Conservation (phyloP, 2,329 filamentous ascomycete species). For the Venturia oleaginea region DNA sequence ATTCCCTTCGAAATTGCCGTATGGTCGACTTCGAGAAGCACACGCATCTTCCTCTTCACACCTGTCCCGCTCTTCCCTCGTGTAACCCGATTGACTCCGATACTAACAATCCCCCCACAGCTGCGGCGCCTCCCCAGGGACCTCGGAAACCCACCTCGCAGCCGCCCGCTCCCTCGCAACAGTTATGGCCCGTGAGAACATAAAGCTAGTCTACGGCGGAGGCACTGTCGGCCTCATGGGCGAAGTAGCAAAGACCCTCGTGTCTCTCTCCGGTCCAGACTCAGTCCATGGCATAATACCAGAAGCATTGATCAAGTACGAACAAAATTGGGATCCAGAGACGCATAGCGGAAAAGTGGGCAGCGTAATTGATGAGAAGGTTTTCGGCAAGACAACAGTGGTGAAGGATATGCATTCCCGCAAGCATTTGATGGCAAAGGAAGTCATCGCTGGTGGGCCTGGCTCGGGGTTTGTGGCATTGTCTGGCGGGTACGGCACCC, state of each 20-base stretch:
- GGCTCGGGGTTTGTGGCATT: conserved; percentile 87
- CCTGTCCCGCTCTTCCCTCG: no score
- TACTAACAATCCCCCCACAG: conserved; percentile 26
- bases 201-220: conserved; percentile 85
- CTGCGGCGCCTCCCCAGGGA: conserved; percentile 74
- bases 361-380: conserved; percentile 49
- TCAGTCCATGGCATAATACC: conserved; percentile 93
- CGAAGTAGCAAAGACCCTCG: conserved; percentile 78
- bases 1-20: no score
- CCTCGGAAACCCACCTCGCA: conserved; percentile 63
- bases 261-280: conserved; percentile 68
- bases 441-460: conserved; percentile 71
- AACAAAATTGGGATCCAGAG: conserved; percentile 41
- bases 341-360: conserved; percentile 18
- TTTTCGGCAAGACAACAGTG: conserved; percentile 77
- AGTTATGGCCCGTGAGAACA: conserved; percentile 65
- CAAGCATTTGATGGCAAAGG: conserved; percentile 86
- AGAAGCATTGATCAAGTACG: conserved; percentile 68
- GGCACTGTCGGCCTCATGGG: conserved; percentile 95
- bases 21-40: no score
- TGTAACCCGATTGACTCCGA: not conserved
- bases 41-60: no score
- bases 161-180: conserved; percentile 68
- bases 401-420: conserved; percentile 94
- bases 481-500: conserved; percentile 82